phyloP scores from a whole-genome alignment of 345 rosid species.

The Salix purpurea region DNA sequence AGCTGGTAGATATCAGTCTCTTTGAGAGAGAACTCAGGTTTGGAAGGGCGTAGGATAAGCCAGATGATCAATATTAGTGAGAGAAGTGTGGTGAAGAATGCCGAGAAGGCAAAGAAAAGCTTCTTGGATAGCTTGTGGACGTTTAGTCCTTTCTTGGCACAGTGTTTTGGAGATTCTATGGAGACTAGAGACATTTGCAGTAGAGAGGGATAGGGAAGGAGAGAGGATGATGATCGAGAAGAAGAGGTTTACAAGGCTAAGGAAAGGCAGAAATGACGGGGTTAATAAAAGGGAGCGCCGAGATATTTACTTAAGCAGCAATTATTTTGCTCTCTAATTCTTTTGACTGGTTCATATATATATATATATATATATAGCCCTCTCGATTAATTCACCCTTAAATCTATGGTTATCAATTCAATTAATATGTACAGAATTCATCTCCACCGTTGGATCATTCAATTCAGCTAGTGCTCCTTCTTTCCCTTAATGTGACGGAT shows the following conservation, averaged over 20 bases:
- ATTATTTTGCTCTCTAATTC: slow-evolving; percentile 23
- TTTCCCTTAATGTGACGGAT: not conserved
- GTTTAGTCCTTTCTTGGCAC: slow-evolving; percentile 46
- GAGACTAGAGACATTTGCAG: slow-evolving; percentile 66
- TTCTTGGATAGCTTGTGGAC: slow-evolving; percentile 49
- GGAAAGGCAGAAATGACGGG: slow-evolving; percentile 4
- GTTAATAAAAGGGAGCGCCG: slow-evolving; percentile 24
- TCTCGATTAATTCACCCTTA: slow-evolving; percentile 3
- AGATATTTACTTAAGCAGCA: slow-evolving; percentile 8
- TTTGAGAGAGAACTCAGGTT: slow-evolving; percentile 64
- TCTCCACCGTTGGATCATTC: slow-evolving; percentile 4
- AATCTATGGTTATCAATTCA: not conserved
- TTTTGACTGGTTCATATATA: slow-evolving; percentile 21
- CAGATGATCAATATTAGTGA: slow-evolving; percentile 53
- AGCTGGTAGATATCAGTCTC: slow-evolving; percentile 61
- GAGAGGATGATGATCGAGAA: not conserved
- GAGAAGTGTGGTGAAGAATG: slow-evolving; percentile 47
- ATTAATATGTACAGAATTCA: not conserved
- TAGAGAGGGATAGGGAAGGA: not conserved
- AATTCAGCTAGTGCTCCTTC: not conserved
- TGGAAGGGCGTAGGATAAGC: slow-evolving; percentile 71
- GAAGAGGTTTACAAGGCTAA: slow-evolving; percentile 12
- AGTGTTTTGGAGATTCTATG: slow-evolving; percentile 68
- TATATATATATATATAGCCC: not conserved
- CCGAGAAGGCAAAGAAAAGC: slow-evolving; percentile 45